Base-by-base conservation (phyloP, 495 filamentous ascomycete species). In the Hypoxylon fuscum region DNA sequence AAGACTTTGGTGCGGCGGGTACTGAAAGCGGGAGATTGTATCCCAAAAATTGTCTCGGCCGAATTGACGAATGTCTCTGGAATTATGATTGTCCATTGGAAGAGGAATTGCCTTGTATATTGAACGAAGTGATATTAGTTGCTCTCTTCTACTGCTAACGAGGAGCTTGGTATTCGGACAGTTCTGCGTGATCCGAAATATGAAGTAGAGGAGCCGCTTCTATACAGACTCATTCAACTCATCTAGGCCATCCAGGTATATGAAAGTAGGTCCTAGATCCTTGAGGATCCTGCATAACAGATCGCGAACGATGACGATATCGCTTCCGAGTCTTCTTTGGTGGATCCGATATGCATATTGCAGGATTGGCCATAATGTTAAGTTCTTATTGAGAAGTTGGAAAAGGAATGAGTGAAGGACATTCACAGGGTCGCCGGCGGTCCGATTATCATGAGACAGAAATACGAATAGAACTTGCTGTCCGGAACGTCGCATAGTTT, bases 361-460 rank as follows among this genome's bases (percentile, higher is more conserved):
- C 15, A 62, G 51, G 21, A 51, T 38, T 5, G 59, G 18, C n/a
- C 45, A 45, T 11, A 38, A 14, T 3, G 31, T 40, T 9, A 12
- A 3, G 12, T 63, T 41, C 6, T 27, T 10, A 21, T 57, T 52
- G 5, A 56, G 59, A 20, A 55, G 35, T 10, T 63, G 52, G 20
- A 63, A 63, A 4, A 63, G 46, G 10, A 63, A 29, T 14, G 59
- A 55, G 25, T 62, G 59, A 6, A 62, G n/a, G 11, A 62, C 59
- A 11, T 52, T 52, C 8, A 47, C 15, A 6, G 52, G 34, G 23
- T 57, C 31, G 8, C 52, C 59, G 11, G 38, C 52, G 18, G 22
- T 8, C 46, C 47, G 45, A 32, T 63, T 32, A 25, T 52, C 47
- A 18, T 63, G 32, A 2, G 52, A 63, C 8, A 63, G 38, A 32